These are phyloP conservation scores for Lindgomyces ingoldianus DNA, from an alignment of 495 filamentous ascomycete species.

Conservation along the genomic window DNA sequence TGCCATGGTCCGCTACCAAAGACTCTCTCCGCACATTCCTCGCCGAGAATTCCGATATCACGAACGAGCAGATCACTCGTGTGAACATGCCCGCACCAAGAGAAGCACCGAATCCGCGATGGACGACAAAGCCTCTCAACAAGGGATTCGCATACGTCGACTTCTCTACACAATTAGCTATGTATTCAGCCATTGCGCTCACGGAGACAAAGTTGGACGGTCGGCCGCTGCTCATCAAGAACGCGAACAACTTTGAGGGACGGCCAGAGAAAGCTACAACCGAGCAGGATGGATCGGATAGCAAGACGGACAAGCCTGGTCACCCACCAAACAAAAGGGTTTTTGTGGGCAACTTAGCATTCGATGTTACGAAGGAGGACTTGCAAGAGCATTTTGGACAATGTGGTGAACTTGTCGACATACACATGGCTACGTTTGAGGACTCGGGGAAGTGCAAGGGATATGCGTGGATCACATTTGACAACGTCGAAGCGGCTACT, in stretches of 20 bases:
- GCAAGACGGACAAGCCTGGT: slow-evolving; percentile 36
- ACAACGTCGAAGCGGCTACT: slow-evolving; percentile 69
- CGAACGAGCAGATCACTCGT: slow-evolving; percentile 71
- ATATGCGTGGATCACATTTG: slow-evolving; percentile 92
- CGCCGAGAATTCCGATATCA: slow-evolving; percentile 66
- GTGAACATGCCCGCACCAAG: slow-evolving; percentile 68
- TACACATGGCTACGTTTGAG: slow-evolving; percentile 92
- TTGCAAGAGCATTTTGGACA: slow-evolving; percentile 75
- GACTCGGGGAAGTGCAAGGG: slow-evolving; percentile 98
- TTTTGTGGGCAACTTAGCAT: slow-evolving; percentile 90
- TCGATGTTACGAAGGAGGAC: slow-evolving; percentile 78
- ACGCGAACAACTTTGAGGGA: slow-evolving; percentile 81
- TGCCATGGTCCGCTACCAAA: slow-evolving; percentile 75
- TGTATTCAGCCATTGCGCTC: slow-evolving; percentile 70
- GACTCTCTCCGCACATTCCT: slow-evolving; percentile 74
- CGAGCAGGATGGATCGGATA: slow-evolving; percentile 40
- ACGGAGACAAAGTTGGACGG: slow-evolving; percentile 76
- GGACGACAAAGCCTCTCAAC: slow-evolving; percentile 61
- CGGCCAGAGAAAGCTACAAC: slow-evolving; percentile 63
- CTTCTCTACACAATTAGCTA: slow-evolving; percentile 67
- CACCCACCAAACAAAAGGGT: slow-evolving; percentile 73
- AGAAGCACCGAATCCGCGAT: slow-evolving; percentile 41
- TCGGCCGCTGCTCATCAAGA: slow-evolving; percentile 86
- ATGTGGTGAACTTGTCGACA: slow-evolving; percentile 75
- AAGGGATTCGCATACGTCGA: slow-evolving; percentile 97